These are phyloP conservation scores for Gastrodia elata DNA, from an alignment of 106 monocot genomes.

Conservation along the genomic window DNA sequence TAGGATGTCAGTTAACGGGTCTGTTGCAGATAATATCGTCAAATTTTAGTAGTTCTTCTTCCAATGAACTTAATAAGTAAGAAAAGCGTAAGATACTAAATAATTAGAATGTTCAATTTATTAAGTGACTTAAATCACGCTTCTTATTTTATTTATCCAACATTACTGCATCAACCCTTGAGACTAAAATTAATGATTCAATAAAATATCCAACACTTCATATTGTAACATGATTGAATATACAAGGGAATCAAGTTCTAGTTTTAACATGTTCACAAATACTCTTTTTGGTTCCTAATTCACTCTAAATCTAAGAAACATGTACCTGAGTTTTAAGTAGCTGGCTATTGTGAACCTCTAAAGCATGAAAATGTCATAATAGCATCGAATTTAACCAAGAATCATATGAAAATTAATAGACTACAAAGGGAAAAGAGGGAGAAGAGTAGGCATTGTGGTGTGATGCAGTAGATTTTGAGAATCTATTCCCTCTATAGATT, in stretches of 20 bases:
- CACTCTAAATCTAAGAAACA: neutral
- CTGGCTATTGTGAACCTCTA: neutral
- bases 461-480: neutral
- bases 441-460: neutral
- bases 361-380: neutral
- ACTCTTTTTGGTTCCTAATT: neutral
- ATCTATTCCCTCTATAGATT: neutral
- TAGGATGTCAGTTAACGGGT: neutral
- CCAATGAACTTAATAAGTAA: too few species aligned
- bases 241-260: neutral
- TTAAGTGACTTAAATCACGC: neutral
- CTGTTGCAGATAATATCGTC: neutral
- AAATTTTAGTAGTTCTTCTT: neutral
- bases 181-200: neutral
- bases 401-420: neutral
- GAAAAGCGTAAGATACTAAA: neutral
- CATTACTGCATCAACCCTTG: neutral
- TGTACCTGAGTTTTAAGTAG: neutral
- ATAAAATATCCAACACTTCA: neutral
- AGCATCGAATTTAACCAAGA: neutral
- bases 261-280: too few species aligned
- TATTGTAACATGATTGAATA: neutral
- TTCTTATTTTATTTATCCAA: neutral
- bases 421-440: neutral
- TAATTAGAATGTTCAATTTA: neutral